These are phyloP conservation scores for Ramalina intermedia DNA, from an alignment of 495 filamentous ascomycete genomes.

Conservation along the genomic window DNA sequence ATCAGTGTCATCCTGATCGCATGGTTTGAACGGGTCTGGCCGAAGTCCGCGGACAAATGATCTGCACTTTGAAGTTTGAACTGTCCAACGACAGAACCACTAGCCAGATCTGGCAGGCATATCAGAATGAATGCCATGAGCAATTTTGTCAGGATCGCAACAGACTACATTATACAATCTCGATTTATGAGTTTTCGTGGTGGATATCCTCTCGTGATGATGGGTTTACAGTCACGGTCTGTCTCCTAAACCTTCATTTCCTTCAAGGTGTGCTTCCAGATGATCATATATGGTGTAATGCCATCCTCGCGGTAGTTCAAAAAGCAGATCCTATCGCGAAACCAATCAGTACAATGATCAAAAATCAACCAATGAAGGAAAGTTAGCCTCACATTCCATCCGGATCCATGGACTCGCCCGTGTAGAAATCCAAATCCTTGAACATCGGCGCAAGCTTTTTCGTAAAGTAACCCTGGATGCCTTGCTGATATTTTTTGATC, in stretches of 20 bases:
- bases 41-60: too few relatives aligned
- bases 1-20: too few relatives aligned
- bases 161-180: not conserved
- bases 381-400: conserved; percentile 60
- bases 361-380: conserved; percentile 4
- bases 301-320: conserved; percentile 97
- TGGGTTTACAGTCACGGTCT: not conserved
- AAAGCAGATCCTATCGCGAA: conserved; percentile 57
- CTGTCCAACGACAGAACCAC: too few relatives aligned
- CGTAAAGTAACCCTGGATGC: conserved; percentile 53
- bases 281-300: conserved; percentile 68
- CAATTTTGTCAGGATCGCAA: too few relatives aligned
- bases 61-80: too few relatives aligned
- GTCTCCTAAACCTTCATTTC: conserved; percentile 76
- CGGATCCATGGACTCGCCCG: conserved; percentile 77
- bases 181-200: not conserved
- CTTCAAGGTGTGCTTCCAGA: conserved; percentile 92
- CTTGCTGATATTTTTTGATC: conserved; percentile 63
- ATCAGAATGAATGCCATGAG: too few relatives aligned
- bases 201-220: not conserved
- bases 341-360: conserved; percentile 11
- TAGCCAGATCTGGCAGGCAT: too few relatives aligned
- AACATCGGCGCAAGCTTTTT: conserved; percentile 71
- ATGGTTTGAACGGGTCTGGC: too few relatives aligned
- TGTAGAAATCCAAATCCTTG: conserved; percentile 90